A percentile compares a stretch with the other conserved stretches of the same genome.
Evolutionary conservation across 345 rosid genomes (phyloP).

Genomic region (Bruguiera parviflora): DNA sequence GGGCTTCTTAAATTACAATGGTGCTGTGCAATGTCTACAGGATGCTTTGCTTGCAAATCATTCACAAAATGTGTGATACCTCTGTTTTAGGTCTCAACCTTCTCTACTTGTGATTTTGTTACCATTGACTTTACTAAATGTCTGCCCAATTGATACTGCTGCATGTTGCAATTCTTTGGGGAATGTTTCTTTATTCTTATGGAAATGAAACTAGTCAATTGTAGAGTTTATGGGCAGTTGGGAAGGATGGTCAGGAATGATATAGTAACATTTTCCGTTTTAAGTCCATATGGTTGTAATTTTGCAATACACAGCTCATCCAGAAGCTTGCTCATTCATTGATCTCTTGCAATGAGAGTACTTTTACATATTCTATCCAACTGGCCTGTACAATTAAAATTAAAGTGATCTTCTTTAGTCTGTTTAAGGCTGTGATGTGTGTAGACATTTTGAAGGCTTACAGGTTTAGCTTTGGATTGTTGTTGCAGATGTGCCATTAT

Average conservation of each 20-base stretch:
- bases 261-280: neutral
- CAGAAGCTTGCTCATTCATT: constrained; percentile 5
- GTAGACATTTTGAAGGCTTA: too few species aligned
- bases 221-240: constrained; percentile 23
- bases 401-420: neutral
- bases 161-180: constrained; percentile 1
- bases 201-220: constrained; percentile 20
- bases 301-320: constrained; percentile 18
- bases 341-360: constrained; percentile 4
- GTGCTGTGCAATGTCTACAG: constrained; percentile 43
- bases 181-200: constrained; percentile 1
- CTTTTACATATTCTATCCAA: constrained; percentile 8
- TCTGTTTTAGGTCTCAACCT: neutral
- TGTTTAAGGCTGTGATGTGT: neutral
- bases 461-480: neutral
- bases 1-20: constrained; percentile 54
- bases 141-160: constrained; percentile 1
- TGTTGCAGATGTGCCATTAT: too few species aligned
- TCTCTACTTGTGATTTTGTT: neutral
- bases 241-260: neutral
- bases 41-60: constrained; percentile 32
- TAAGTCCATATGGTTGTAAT: constrained; percentile 17
- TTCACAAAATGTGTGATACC: constrained; percentile 37
- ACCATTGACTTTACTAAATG: constrained; percentile 2
- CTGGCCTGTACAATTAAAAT: neutral